Conservation (phyloP, 495 filamentous ascomycete genomes). For the Lophiotrema nucula region DNA sequence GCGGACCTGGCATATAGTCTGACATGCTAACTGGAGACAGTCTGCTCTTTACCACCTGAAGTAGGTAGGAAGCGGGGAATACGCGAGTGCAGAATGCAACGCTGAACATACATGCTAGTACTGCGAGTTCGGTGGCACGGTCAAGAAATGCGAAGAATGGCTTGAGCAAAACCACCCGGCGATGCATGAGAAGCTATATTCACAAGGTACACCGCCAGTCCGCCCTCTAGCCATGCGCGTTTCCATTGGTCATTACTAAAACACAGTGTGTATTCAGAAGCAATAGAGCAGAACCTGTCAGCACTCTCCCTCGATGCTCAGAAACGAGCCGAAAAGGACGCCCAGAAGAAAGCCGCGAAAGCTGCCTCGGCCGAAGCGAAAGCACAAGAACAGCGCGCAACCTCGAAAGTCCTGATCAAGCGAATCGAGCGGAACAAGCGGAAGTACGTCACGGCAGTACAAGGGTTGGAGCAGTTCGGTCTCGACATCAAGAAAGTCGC, state of each 20-base stretch:
- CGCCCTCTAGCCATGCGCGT: no score
- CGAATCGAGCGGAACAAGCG: slow-evolving; percentile 96
- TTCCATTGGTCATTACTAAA: no score
- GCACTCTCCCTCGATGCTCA: slow-evolving; percentile 83
- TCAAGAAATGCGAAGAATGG: slow-evolving; percentile 98
- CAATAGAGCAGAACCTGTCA: slow-evolving; percentile 75
- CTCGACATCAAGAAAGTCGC: slow-evolving; percentile 90
- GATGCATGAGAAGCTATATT: slow-evolving; percentile 77
- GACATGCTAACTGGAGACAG: slow-evolving; percentile 54
- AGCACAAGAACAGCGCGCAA: slow-evolving; percentile 70
- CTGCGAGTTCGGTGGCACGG: slow-evolving; percentile 96
- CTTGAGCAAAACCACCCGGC: slow-evolving; percentile 70
- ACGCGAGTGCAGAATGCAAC: neutral
- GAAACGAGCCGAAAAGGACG: slow-evolving; percentile 90
- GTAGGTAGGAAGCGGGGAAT: slow-evolving; percentile 53
- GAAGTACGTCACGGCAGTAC: slow-evolving; percentile 90
- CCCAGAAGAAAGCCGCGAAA: slow-evolving; percentile 90
- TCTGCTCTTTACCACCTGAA: slow-evolving; percentile 92
- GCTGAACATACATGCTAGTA: slow-evolving; percentile 58
- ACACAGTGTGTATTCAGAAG: slow-evolving; percentile 59
- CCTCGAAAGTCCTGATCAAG: slow-evolving; percentile 85
- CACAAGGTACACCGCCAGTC: slow-evolving; percentile 78
- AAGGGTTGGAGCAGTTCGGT: slow-evolving; percentile 83
- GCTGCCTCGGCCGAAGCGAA: slow-evolving; percentile 79
- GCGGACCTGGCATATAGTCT: neutral